A percentile compares a stretch with the other conserved stretches of the same genome.
These are phyloP conservation scores for Striga hermonthica DNA, from an alignment of 305 asterid genomes.

Conservation along the genomic window DNA sequence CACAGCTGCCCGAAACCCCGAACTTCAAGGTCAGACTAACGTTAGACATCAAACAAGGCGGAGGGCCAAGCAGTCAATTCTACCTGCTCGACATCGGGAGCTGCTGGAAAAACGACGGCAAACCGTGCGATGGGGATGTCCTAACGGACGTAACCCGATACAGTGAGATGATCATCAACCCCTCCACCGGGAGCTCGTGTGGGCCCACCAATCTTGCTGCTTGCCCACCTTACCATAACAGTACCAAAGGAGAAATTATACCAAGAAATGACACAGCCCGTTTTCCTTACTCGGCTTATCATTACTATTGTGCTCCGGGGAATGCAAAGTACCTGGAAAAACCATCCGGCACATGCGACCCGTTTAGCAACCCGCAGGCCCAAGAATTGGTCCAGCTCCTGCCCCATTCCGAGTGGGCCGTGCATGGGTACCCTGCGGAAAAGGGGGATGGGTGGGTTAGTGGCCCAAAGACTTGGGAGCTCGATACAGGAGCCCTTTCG, in stretches of 20 bases:
- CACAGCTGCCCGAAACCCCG: constrained; percentile 69
- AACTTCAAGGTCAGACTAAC: constrained; percentile 69
- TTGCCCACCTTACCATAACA: constrained; percentile 73
- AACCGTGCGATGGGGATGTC: constrained; percentile 67
- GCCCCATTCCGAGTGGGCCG: constrained; percentile 82
- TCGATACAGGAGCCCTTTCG: constrained; percentile 63
- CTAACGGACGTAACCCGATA: constrained; percentile 76
- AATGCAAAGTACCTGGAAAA: constrained; percentile 55
- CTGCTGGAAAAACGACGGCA: constrained; percentile 78
- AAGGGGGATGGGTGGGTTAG: constrained; percentile 84
- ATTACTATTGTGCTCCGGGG: constrained; percentile 80
- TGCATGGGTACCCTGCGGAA: constrained; percentile 70
- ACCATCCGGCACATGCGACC: constrained; percentile 77
- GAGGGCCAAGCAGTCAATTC: constrained; percentile 75
- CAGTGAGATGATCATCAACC: constrained; percentile 83
- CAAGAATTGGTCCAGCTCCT: constrained; percentile 78
- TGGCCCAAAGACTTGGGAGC: constrained; percentile 73
- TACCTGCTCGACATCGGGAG: constrained; percentile 76
- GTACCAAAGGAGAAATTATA: constrained; percentile 51
- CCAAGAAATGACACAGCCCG: constrained; percentile 59
- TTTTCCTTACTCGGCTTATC: constrained; percentile 75
- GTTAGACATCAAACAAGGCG: constrained; percentile 63
- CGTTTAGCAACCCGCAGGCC: constrained; percentile 85
- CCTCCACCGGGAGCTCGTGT: constrained; percentile 71
- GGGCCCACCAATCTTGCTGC: constrained; percentile 58